Evolutionary conservation across 352 stramenopile genomes (phyloP).

Genomic region (Phytophthora cryptogea): DNA sequence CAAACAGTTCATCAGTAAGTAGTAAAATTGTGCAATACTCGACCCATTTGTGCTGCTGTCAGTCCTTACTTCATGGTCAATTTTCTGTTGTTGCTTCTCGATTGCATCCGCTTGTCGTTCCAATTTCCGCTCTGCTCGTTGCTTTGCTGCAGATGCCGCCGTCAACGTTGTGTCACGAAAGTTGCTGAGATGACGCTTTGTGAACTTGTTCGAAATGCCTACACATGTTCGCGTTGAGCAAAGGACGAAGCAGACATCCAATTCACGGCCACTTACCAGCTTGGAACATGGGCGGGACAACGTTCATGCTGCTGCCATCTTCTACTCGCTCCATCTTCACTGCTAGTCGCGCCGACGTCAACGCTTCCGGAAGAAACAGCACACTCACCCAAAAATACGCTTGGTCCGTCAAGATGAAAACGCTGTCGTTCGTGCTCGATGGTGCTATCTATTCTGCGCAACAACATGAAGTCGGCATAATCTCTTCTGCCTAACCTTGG

Average conservation of each 20-base stretch:
- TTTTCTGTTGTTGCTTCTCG: conserved; percentile 81
- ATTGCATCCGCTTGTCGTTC: conserved; percentile 71
- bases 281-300: conserved; percentile 43
- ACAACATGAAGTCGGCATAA: conserved; percentile 10
- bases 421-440: conserved; percentile 8
- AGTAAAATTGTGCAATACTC: not conserved
- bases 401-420: conserved; percentile 23
- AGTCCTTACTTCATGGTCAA: conserved; percentile 61
- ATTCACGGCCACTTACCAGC: conserved; percentile 25
- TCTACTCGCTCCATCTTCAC: conserved; percentile 43
- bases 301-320: conserved; percentile 37
- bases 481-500: conserved; percentile 29
- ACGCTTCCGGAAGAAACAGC: not conserved
- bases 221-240: conserved; percentile 1
- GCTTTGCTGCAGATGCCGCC: conserved; percentile 68
- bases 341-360: not conserved
- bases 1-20: conserved; percentile 1
- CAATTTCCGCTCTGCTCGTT: conserved; percentile 63
- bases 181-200: conserved; percentile 66
- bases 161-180: conserved; percentile 80
- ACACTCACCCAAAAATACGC: conserved; percentile 39
- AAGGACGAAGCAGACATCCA: not conserved
- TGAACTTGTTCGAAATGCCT: conserved; percentile 88
- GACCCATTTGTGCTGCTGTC: not conserved
- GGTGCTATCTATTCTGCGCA: conserved; percentile 29